Evolutionary conservation across 495 filamentous ascomycete genomes (phyloP), one percentile per base, ranked within the genome.

Genomic region (Hyaloscypha finlandica): DNA sequence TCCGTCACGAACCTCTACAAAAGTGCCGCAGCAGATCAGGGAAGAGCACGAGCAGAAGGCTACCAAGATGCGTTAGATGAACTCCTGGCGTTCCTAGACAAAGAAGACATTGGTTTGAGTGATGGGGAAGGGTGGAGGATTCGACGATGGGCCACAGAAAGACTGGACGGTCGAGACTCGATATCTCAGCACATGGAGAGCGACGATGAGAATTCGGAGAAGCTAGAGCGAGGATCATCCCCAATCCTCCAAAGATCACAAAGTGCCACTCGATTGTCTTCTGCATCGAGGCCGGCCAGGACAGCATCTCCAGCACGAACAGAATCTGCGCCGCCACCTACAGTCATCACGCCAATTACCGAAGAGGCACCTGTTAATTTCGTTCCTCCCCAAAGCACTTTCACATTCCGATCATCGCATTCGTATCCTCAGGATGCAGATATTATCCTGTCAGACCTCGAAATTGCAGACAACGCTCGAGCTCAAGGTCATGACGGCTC

Each of bases 1-100:
- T 96, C 96, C 3, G 94, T 98, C 61, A 98, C 96, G 56, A 94
- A 93, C 69, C 88, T 99, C 33, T 98, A 97, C 80, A 97, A 97
- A 76, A 92, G 88, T 61, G 93, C 94, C 19, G 89, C 89, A 2
- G 81, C 86, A 61, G 90, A 92, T 25, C 87, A 92, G 70, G 81
- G 87, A n/a, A 88, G 89, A 68, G 84, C 93, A 20, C 86, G 88
- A 29, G 79, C 84, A 11, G 86, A 90, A 48, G 96, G 96, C 6
- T 98, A 97, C 71, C 93, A 97, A 73, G 93, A 98, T 67, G 96
- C 93, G 31, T 82, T 99, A 56, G 93, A 97, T 62, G 95, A 98
- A 67, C 78, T 99, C 4, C 77, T 97, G 3, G 76, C 83, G 16
- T 97, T 97, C 70, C 81, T 98, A 32, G 92, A 97, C 71, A 87